Base-by-base conservation (phyloP, 1,284 basidiomycete species). In the Apiotrichum gracile region DNA sequence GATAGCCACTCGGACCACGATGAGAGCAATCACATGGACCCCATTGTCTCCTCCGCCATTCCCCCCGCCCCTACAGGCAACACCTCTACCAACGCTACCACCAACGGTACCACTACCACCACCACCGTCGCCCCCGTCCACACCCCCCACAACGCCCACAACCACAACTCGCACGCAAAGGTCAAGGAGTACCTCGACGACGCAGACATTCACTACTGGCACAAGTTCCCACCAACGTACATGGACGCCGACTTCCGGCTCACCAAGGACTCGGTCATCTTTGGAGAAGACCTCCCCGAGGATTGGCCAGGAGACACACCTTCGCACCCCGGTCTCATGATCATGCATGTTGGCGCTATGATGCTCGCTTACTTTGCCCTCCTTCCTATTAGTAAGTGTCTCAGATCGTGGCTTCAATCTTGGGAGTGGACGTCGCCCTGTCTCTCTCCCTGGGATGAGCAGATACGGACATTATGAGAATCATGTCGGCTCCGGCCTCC, bases 221-320 rank as follows among this genome's bases (percentile, higher is more conserved):
- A 72, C 54, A 34, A 60, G 24, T 72, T 66, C 58, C 69, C 69
- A 9, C 67, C 68, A 1, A 61, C 66, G 3, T 72, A 70, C 49
- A 53, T 72, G 29, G 64, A 65, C 45, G 66, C 66, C 38, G 66
- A 70, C 55, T 67, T 71, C 59, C 53, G 66, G 33, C 51, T 72
- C 34, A 55, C 65, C 41, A 49, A 64, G 12, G 66, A 71, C 52
- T 46, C 56, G 40, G 63, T 63, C 27, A 65, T 70, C 56, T 67
- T 70, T 56, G 67, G 68, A 29, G 69, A 70, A 49, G 66, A 68
- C 22, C 65, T 70, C 52, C 63, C 64, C 19, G 60, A 54, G 5
- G 51, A 49, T 21, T 71, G 68, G 68, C 57, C 69, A 39, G 51
- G 57, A 10, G 59, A 61, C n/a, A 53, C 57, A 7, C 57, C 55